A percentile compares a stretch with the other conserved stretches of the same genome.
Evolutionary conservation across 371 early-diverging fungal species (phyloP).

Genomic region (Amoeboradix gromovi): DNA sequence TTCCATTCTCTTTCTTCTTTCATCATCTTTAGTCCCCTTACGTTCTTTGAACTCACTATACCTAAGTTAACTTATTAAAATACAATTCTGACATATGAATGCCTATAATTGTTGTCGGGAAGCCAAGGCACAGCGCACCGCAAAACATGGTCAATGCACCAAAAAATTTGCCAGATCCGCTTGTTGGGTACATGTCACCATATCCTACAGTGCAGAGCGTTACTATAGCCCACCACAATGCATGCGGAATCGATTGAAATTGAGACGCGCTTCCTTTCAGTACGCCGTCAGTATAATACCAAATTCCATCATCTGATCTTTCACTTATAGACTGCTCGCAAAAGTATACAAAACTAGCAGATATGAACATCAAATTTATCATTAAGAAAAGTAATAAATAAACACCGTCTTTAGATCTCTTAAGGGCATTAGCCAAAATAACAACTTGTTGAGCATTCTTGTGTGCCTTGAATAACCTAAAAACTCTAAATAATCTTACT

Average conservation of each 20-base stretch:
- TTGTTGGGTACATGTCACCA: neutral
- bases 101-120: neutral
- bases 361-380: neutral
- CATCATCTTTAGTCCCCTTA: neutral
- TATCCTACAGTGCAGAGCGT: neutral
- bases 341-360: neutral
- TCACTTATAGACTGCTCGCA: neutral
- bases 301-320: neutral
- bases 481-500: neutral
- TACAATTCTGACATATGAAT: neutral
- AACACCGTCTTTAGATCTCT: neutral
- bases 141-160: neutral
- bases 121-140: neutral
- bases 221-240: neutral
- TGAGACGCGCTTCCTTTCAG: neutral
- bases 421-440: neutral
- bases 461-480: neutral
- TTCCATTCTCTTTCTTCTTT: neutral
- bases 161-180: neutral
- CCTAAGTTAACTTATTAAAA: no score
- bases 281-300: neutral
- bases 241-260: neutral
- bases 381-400: neutral
- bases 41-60: neutral
- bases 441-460: neutral